A percentile compares a stretch with the other conserved stretches of the same genome.
Evolutionary conservation across 1,139 yeast species (phyloP).

Genomic region (Entelexis sorbosivorans): DNA sequence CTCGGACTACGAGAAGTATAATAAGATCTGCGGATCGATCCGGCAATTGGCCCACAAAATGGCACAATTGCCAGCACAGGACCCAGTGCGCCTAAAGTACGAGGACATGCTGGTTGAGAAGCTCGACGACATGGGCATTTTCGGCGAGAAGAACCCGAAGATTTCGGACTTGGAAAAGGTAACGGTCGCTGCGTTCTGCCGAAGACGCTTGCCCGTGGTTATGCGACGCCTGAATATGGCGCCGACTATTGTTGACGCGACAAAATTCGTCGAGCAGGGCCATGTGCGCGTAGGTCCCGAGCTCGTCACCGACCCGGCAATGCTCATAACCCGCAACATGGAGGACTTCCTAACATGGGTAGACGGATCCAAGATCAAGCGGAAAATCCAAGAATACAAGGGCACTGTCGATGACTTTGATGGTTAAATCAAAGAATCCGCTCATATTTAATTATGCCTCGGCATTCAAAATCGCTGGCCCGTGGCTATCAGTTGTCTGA

Average conservation of each 20-base stretch:
- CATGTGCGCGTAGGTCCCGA: constrained; percentile 97
- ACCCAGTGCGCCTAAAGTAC: constrained; percentile 75
- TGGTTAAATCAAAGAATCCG: constrained; percentile 15
- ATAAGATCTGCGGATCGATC: constrained; percentile 81
- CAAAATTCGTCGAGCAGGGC: constrained; percentile 88
- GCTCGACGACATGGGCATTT: constrained; percentile 74
- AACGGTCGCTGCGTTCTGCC: constrained; percentile 82
- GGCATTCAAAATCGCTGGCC: too few relatives aligned
- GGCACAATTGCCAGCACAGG: constrained; percentile 73
- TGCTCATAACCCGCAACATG: constrained; percentile 72
- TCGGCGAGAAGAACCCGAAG: constrained; percentile 45
- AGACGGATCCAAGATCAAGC: constrained; percentile 83
- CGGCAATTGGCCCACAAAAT: constrained; percentile 77
- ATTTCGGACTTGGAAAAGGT: constrained; percentile 88
- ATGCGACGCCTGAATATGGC: constrained; percentile 96
- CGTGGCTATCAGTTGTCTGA: too few relatives aligned
- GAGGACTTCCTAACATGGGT: constrained; percentile 98
- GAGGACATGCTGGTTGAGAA: constrained; percentile 81
- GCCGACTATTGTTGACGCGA: constrained; percentile 76
- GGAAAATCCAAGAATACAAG: constrained; percentile 77
- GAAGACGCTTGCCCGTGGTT: constrained; percentile 87
- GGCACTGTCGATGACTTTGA: constrained; percentile 44
- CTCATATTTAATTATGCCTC: background rate
- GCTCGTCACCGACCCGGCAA: constrained; percentile 91
- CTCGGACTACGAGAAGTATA: constrained; percentile 91